Percentiles rank a stretch among this genome's conserved stretches.
These are phyloP conservation scores for Pseudogymnoascus sp. DNA, from an alignment of 2,329 filamentous ascomycete species.

Conservation along the genomic window DNA sequence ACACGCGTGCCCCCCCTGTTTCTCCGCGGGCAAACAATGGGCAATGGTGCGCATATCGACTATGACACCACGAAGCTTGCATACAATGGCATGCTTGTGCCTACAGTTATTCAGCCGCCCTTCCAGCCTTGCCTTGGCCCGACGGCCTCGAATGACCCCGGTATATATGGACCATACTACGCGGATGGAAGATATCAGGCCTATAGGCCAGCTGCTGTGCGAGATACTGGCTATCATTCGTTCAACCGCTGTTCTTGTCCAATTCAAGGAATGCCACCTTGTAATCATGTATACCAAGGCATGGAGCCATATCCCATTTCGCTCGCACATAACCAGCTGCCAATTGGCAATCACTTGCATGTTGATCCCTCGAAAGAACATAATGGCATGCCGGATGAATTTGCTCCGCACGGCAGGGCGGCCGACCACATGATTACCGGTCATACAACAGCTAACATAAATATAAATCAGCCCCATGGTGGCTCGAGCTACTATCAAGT, in stretches of 20 bases:
- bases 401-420: not conserved
- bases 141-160: slow-evolving; percentile 49
- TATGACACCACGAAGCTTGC: slow-evolving; percentile 19
- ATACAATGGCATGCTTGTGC: slow-evolving; percentile 41
- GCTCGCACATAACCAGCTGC: not conserved
- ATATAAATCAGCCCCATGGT: not conserved
- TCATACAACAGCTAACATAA: not conserved
- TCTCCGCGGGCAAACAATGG: slow-evolving; percentile 4
- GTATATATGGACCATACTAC: slow-evolving; percentile 55
- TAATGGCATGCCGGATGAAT: not conserved
- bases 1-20: slow-evolving; percentile 1
- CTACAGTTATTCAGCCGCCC: slow-evolving; percentile 51
- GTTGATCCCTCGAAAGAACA: not conserved
- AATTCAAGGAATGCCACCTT: not conserved
- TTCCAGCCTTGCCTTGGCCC: slow-evolving; percentile 50
- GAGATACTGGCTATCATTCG: slow-evolving; percentile 40
- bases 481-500: slow-evolving; percentile 3
- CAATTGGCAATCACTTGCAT: not conserved
- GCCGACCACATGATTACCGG: slow-evolving; percentile 3
- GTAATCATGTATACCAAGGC: not conserved
- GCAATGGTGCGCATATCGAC: not conserved
- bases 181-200: slow-evolving; percentile 48
- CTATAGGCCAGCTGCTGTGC: slow-evolving; percentile 50
- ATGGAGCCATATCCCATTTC: slow-evolving; percentile 8
- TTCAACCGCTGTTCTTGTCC: slow-evolving; percentile 6